Conservation (phyloP, 352 stramenopile species). For the Phytophthora pseudosyringae region DNA sequence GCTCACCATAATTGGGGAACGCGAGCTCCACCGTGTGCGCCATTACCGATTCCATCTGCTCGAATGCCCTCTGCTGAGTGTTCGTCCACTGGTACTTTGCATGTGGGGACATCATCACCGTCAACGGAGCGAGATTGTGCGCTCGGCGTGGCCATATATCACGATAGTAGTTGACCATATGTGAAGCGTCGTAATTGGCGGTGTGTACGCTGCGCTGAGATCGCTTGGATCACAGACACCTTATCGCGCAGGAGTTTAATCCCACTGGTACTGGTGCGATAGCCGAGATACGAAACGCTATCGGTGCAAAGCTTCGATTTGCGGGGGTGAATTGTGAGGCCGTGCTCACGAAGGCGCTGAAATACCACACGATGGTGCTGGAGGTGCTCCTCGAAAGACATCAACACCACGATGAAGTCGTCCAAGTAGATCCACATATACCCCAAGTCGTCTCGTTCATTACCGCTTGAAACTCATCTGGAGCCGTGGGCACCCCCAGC, state of each 20-base stretch:
- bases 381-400: no score
- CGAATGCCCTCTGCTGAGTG: neutral
- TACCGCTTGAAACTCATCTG: slow-evolving; percentile 2
- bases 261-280: no score
- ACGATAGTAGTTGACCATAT: slow-evolving; percentile 6
- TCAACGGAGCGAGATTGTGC: slow-evolving; percentile 4
- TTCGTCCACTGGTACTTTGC: neutral
- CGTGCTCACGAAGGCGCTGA: no score
- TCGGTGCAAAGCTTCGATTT: no score
- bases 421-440: slow-evolving; percentile 1
- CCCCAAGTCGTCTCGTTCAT: slow-evolving; percentile 1
- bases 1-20: neutral
- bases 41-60: slow-evolving; percentile 7
- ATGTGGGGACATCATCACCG: neutral
- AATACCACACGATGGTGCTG: no score
- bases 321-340: no score
- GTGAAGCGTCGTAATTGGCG: neutral
- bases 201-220: neutral
- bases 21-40: slow-evolving; percentile 5
- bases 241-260: slow-evolving; percentile 4
- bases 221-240: neutral
- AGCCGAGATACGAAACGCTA: no score
- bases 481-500: neutral
- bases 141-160: slow-evolving; percentile 8
- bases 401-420: no score